Percentiles rank a stretch among this genome's conserved stretches.
Evolutionary conservation across 1,139 yeast species (phyloP).

Genomic region (Magnusiomyces ingens): DNA sequence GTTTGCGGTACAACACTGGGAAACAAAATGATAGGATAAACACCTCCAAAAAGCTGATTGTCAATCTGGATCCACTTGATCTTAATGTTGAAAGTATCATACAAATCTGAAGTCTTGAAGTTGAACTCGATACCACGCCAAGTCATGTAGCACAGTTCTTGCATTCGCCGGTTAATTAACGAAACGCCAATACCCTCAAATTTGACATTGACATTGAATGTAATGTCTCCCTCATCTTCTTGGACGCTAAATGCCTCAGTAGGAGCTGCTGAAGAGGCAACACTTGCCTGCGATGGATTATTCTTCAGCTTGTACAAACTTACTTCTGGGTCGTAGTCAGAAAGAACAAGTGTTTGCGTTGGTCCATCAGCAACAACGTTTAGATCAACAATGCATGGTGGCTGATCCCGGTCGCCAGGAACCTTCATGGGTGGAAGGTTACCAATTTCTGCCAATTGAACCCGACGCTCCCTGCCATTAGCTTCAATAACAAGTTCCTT

Average conservation of each 20-base stretch:
- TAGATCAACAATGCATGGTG: constrained; percentile 57
- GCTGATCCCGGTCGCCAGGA: constrained; percentile 34
- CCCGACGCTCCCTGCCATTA: constrained; percentile 61
- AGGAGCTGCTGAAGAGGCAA: constrained; percentile 8
- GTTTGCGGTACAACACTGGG: constrained; percentile 89
- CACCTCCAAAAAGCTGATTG: constrained; percentile 82
- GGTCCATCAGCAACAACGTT: constrained; percentile 97
- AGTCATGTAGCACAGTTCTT: constrained; percentile 79
- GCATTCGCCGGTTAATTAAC: constrained; percentile 58
- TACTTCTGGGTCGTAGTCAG: constrained; percentile 70
- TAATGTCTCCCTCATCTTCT: constrained; percentile 58
- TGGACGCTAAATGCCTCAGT: constrained; percentile 39
- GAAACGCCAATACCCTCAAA: constrained; percentile 91
- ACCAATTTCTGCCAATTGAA: constrained; percentile 90
- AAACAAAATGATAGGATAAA: constrained; percentile 82
- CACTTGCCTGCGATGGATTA: constrained; percentile 12
- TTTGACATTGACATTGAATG: constrained; percentile 42
- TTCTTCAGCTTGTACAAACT: constrained; percentile 55
- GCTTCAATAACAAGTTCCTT: constrained; percentile 75
- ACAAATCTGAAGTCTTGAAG: constrained; percentile 77
- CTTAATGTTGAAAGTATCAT: constrained; percentile 73
- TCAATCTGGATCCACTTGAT: constrained; percentile 94
- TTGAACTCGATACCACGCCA: constrained; percentile 73
- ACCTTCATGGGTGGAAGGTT: constrained; percentile 74
- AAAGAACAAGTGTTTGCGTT: constrained; percentile 75